A percentile compares a stretch with the other conserved stretches of the same genome.
These are phyloP conservation scores for Heliosperma pusillum DNA, from an alignment of 148 eudicot species.

Conservation along the genomic window DNA sequence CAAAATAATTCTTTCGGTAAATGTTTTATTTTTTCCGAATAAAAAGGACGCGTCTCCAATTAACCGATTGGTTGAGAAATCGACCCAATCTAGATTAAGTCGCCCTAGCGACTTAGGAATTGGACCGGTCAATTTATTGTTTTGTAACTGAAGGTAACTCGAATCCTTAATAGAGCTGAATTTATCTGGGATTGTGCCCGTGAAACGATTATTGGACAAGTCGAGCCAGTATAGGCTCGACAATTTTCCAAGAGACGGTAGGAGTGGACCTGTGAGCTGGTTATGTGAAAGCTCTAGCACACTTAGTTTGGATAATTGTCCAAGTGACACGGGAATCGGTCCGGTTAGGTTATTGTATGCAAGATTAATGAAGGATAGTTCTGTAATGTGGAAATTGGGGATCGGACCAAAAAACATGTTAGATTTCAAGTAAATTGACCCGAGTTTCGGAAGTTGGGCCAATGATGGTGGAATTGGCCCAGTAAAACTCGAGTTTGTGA, in stretches of 20 bases:
- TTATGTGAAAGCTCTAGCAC: slow-evolving; percentile 2
- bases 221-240: slow-evolving; percentile 19
- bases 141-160: slow-evolving; percentile 13
- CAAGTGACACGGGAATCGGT: not conserved
- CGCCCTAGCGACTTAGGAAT: slow-evolving; percentile 12
- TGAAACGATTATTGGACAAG: slow-evolving; percentile 12
- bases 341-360: slow-evolving; percentile 1
- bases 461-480: slow-evolving; percentile 12
- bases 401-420: slow-evolving; percentile 3
- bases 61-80: not conserved
- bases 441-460: slow-evolving; percentile 13
- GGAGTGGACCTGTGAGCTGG: slow-evolving; percentile 6
- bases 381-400: slow-evolving; percentile 5
- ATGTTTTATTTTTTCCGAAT: not conserved
- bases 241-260: slow-evolving; percentile 7
- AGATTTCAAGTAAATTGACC: not conserved
- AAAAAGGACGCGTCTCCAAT: slow-evolving; percentile 8
- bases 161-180: not conserved
- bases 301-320: not conserved
- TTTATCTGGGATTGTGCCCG: not conserved
- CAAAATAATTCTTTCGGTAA: slow-evolving; percentile 3
- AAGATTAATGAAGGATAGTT: slow-evolving; percentile 7
- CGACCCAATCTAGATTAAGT: slow-evolving; percentile 5
- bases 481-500: not conserved
- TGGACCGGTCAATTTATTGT: slow-evolving; percentile 6